Percentiles rank a stretch among this genome's conserved stretches.
Evolutionary conservation across 179 eudicot species (phyloP).

Genomic region (Drosera spatulata): DNA sequence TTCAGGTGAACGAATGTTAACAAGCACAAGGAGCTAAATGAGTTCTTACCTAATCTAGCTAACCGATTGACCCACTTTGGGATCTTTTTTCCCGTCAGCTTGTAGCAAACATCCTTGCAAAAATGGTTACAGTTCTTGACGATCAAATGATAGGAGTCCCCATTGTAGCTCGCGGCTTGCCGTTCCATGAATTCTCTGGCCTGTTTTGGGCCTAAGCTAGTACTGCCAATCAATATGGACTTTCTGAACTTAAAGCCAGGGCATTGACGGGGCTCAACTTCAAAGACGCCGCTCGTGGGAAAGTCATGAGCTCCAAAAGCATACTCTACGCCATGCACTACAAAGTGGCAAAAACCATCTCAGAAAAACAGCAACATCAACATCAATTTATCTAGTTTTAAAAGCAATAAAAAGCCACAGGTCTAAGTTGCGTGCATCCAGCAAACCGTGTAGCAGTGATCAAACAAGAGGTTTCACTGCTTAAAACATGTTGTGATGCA

Average conservation of each 20-base stretch:
- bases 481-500: no score
- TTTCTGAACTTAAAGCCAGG: conserved; percentile 89
- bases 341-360: not conserved
- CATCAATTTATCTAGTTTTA: no score
- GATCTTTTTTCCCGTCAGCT: conserved; percentile 65
- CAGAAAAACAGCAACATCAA: no score
- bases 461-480: no score
- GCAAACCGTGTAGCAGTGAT: no score
- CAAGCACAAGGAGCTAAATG: no score
- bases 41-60: conserved; percentile 55
- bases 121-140: conserved; percentile 91
- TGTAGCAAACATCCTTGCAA: conserved; percentile 73
- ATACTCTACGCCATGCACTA: conserved; percentile 82
- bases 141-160: conserved; percentile 82
- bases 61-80: conserved; percentile 93
- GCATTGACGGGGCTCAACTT: conserved; percentile 92
- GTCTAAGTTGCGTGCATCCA: no score
- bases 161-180: conserved; percentile 63
- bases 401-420: no score
- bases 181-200: conserved; percentile 85
- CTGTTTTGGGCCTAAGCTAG: conserved; percentile 52
- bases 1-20: no score
- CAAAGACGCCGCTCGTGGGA: conserved; percentile 88
- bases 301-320: conserved; percentile 25
- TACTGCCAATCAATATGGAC: conserved; percentile 72